Evolutionary conservation across 1,139 yeast genomes (phyloP), one percentile per base, ranked within the genome.

Genomic region (Entelexis paramagnoliae): DNA sequence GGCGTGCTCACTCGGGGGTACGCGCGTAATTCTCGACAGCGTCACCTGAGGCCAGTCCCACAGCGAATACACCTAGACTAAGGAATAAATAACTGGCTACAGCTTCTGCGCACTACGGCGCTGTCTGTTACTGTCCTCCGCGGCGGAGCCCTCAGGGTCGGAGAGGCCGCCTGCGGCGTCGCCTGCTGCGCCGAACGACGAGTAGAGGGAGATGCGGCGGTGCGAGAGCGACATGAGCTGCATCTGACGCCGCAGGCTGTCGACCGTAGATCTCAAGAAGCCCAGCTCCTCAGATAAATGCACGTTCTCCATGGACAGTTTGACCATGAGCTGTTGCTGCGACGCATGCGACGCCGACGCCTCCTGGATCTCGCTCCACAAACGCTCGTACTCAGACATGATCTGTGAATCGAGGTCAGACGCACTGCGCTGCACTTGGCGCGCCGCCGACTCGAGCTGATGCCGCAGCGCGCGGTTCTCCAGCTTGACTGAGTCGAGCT

Each of bases 401-500:
- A 68, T 55, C 46, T 67, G 70, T 48, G 50, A 16, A 36, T 55
- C 59, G 20, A 55, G 54, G 29, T 49, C 51, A 10, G 53, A 38
- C 13, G 57, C 51, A 29, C 54, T 54, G 17, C 49, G 51, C 24
- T 53, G 52, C 10, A 43, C 52, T 34, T 52, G 54, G 5, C 55
- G 58, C 32, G 58, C 54, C 30, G 63, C 55, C 7, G 59, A 56
- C 38, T 66, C 67, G 10, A 69, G 48, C 26, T 67, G 63, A 39
- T 55, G 56, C 29, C 68, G 64, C 46, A 74, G 61, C 14, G 62
- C 57, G 35, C 59, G 62, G 56, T 74, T 74, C 52, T 74, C 76
- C n/a, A 55, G 58, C 44, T 63, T 64, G 14, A 74, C 57, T 2
- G 48, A 51, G 7, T 62, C 57, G 11, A 74, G 58, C 30, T 67